phyloP scores from a whole-genome alignment of 306 rosid genomes.

The Cicer chorassanicum region DNA sequence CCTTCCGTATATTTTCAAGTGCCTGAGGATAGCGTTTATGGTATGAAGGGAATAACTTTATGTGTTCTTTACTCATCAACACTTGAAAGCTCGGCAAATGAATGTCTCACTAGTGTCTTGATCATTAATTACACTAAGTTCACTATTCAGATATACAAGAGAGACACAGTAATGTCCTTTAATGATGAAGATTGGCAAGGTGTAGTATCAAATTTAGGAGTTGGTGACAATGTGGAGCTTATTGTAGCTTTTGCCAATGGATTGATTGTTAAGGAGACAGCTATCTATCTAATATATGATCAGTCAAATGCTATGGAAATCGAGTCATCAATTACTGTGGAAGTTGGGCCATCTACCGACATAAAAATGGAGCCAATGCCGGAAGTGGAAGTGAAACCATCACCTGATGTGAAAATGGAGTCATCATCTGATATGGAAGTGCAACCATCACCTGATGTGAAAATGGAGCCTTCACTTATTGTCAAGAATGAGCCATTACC shows the following conservation, averaged over 20 bases:
- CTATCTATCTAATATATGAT: slow-evolving; percentile 30
- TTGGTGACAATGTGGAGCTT: slow-evolving; percentile 35
- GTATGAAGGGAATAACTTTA: slow-evolving; percentile 36
- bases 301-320: neutral
- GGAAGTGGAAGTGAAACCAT: neutral
- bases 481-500: neutral
- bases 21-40: slow-evolving; percentile 5
- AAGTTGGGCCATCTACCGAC: neutral
- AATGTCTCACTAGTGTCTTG: slow-evolving; percentile 14
- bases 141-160: slow-evolving; percentile 31
- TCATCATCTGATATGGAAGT: neutral
- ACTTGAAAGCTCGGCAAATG: neutral
- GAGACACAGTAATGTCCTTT: slow-evolving; percentile 29
- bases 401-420: neutral
- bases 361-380: neutral
- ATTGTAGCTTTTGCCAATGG: slow-evolving; percentile 11
- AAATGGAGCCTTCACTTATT: neutral
- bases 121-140: slow-evolving; percentile 39
- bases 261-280: neutral
- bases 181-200: slow-evolving; percentile 41
- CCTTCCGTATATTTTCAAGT: slow-evolving; percentile 14
- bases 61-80: slow-evolving; percentile 34
- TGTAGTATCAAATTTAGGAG: slow-evolving; percentile 4
- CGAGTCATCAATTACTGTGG: neutral
- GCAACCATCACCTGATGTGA: neutral